Base-by-base conservation (phyloP, 2,329 filamentous ascomycete genomes). In the Gnomoniopsis smithogilvyi region DNA sequence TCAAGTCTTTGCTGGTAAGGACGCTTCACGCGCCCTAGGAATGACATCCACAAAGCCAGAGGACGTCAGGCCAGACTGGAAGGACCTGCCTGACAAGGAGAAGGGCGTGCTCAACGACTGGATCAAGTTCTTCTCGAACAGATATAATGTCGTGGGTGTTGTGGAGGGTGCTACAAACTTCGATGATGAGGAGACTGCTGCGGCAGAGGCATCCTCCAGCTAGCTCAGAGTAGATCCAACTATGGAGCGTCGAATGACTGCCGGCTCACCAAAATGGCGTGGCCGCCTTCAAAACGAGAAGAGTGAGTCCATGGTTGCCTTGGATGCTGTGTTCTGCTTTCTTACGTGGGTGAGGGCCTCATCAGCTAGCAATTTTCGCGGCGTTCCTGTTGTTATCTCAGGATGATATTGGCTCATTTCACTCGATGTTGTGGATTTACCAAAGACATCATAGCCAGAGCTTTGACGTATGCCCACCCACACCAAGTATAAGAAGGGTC, bases 91-190 rank as follows among this genome's bases (percentile, higher is more conserved):
- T 15, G 92, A 96, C 22, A 92, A 95, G 74, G 88, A 97, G 73
- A 91, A 95, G 78, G 85, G 84, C 26, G 88, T 90, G 3, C 77
- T 99, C 62, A 83, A 94, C 56, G 95, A 99, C 73, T 99, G 95
- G 95, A 86, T 89, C 64, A 96, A 90, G 2, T 99, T 96, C 76
- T 99, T 99, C 76, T 91, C 89, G 66, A 99, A 98, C 79, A 83
- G 95, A 59, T 99, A 99, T 78, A 98, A 96, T 68, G 84, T 98
- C 54, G 86, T 96, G 50, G 92, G 91, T 15, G 72, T 80, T 58
- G 84, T 90, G 17, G 76, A 81, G 61, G 84, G 83, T 38, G 84
- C 84, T 30, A 85, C 80, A 30, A 87, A 87, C 68, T 74, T 76
- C 68, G 80, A 79, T 24, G 60, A 62, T 15, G 41, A 45, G 41